Conservation (phyloP, 768 basidiomycete species). For the Lentinus brumalis region DNA sequence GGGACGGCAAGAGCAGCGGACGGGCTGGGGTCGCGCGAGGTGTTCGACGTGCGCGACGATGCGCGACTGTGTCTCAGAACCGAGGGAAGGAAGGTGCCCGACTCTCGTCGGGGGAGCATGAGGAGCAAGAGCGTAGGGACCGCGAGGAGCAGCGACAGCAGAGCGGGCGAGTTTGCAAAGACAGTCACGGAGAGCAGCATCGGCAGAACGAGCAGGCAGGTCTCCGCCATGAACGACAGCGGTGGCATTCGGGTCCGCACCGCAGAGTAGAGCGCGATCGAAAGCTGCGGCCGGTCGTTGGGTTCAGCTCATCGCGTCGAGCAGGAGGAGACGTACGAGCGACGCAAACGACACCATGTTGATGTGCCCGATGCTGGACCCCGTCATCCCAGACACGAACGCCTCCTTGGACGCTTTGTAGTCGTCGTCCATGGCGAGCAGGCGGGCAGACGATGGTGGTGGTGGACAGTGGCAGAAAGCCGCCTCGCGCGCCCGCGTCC, state of each 20-base stretch:
- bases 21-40: slow-evolving; percentile 6
- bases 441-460: too few relatives aligned
- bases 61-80: slow-evolving; percentile 27
- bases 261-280: slow-evolving; percentile 70
- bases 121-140: slow-evolving; percentile 48
- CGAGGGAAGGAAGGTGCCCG: slow-evolving; percentile 57
- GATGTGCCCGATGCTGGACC: slow-evolving; percentile 68
- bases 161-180: slow-evolving; percentile 58
- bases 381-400: slow-evolving; percentile 75
- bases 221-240: slow-evolving; percentile 54
- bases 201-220: slow-evolving; percentile 68
- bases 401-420: slow-evolving; percentile 84
- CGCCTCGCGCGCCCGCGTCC: too few relatives aligned
- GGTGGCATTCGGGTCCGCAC: slow-evolving; percentile 50
- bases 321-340: slow-evolving; percentile 48
- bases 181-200: slow-evolving; percentile 82
- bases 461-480: too few relatives aligned
- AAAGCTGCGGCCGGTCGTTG: slow-evolving; percentile 50
- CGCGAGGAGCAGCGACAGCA: slow-evolving; percentile 52
- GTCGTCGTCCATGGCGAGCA: slow-evolving; percentile 7
- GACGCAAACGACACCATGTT: slow-evolving; percentile 68
- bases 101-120: slow-evolving; percentile 42
- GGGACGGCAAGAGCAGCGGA: not conserved
- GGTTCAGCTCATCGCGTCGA: not conserved
- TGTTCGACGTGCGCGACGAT: slow-evolving; percentile 7